Evolutionary conservation across 371 early-diverging fungal species (phyloP), one percentile per base, ranked within the genome.

Genomic region (Syncephalis plumigaleata): DNA sequence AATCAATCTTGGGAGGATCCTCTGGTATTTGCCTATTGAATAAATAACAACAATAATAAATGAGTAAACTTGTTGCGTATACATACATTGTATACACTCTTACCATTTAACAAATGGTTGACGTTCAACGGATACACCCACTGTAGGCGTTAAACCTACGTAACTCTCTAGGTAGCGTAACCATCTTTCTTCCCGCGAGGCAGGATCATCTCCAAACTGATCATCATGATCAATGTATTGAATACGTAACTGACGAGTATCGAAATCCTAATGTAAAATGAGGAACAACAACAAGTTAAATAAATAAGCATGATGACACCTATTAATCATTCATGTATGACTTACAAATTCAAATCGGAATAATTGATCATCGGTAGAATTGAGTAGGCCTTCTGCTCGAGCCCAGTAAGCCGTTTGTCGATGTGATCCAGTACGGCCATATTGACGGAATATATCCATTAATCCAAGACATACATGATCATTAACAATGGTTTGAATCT

Each of bases 151-250:
- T 46, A 77, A 65, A 45, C 75, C 64, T 61, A 91, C 86, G 53
- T 86, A 95, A 50, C 82, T 82, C 54, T 91, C 89, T 18, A 93
- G 86, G 49, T 93, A 95, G 54, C 87, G 73, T 18, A 87, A 84
- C 78, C 92, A 95, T 39, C 75, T 75, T 56, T 91, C 92, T 56
- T 91, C 90, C 17, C 80, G 73, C 9, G 86, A 80, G 23, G 81
- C 69, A 0, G 77, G 64, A 8, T 70, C 72, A 45, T 82, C 82
- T 16, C 79, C 52, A 49, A 80, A 75, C 36, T 82, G 74, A 50
- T 93, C 92, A 15, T 0, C 16, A n/a, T 27, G 20, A 27, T 48
- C 20, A 27, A 26, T 9, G 13, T 16, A 46, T 18, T 18, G 8
- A 42, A 52, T 42, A 37, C 21, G 49, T 24, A 36, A 45, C 23